Base-by-base conservation (phyloP, 1,284 basidiomycete genomes). In the Garcileccinum viscosum region DNA sequence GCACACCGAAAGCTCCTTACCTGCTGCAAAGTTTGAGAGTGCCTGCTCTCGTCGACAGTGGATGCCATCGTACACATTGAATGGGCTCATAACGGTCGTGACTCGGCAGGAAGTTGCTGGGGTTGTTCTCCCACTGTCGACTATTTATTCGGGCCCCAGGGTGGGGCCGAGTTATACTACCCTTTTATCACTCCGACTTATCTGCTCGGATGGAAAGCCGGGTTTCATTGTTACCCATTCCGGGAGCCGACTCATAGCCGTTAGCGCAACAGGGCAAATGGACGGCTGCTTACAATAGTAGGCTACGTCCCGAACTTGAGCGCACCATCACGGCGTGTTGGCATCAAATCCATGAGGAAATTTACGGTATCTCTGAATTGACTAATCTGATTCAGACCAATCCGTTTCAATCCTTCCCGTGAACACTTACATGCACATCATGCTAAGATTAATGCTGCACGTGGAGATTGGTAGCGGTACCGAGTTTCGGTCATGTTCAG, bases 11-110 rank as follows among this genome's bases (percentile, higher is more conserved):
- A n/a, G 7, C 38, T 38, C 6, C 12, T 19, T 53, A 66, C 65
- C 65, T 66, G 42, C 33, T 61, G 58, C 59, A 47, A 62, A 37
- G 19, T 61, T 53, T 17, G 65, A 66, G 59, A 61, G 58, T 40
- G 32, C 33, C 59, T 66, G 65, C 59, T 66, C 59, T 27, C 59
- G 58, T 27, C 35, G 59, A 38, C 15, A 12, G 42, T 61, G 17
- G 14, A 35, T 38, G 42, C 24, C 37, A 58, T 66, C 59, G n/a
- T 47, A 37, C 53, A 27, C 12, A 38, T 33, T 38, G 35, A 50
- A 62, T n/a, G 58, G 24, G 32, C 12, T 24, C 58, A 60, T 65
- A 32, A 6, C 32, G 33, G 22, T 14, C 8, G 17, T 19, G 30
- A 17, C 9, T 30, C 30, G 9, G 12, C 17, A 11, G 53, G n/a